Conservation (phyloP, 768 basidiomycete species). For the Mycena crocata region DNA sequence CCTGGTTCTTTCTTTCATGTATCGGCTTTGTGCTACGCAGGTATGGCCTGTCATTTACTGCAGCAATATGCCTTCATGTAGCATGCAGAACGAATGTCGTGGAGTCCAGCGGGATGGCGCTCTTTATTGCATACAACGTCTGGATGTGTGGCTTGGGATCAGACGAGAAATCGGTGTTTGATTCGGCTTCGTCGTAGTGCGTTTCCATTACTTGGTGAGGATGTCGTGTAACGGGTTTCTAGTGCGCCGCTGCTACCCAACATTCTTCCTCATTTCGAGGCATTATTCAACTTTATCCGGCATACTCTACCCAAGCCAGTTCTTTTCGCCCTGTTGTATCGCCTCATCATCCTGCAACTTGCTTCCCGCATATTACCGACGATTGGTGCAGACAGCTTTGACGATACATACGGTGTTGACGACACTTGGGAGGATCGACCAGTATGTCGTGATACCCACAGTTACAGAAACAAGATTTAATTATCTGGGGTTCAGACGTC, state of each 20-base stretch:
- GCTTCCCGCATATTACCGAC: constrained; percentile 87
- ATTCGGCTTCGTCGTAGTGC: constrained; percentile 83
- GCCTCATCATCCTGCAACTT: constrained; percentile 82
- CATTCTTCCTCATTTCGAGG: constrained; percentile 84
- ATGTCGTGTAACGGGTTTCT: not conserved
- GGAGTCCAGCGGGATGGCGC: constrained; percentile 87
- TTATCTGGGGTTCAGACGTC: constrained; percentile 66
- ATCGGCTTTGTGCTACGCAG: constrained; percentile 91
- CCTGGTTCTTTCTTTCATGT: constrained; percentile 89
- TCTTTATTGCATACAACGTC: constrained; percentile 91
- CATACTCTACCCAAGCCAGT: constrained; percentile 90
- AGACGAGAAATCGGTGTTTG: constrained; percentile 77
- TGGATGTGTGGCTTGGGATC: constrained; percentile 83
- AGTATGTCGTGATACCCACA: constrained; percentile 52
- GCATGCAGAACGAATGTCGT: constrained; percentile 79
- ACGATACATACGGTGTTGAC: constrained; percentile 70
- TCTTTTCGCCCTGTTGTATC: constrained; percentile 81
- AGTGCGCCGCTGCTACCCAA: constrained; percentile 84
- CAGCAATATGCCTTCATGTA: not conserved
- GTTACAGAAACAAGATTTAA: too few relatives aligned
- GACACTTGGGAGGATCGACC: constrained; percentile 81
- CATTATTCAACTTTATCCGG: constrained; percentile 82
- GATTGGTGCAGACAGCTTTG: constrained; percentile 86
- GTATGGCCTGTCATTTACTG: not conserved
- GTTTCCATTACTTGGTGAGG: constrained; percentile 39